Evolutionary conservation across 352 stramenopile species (phyloP), one percentile per base, ranked within the genome.

Genomic region (Globisporangium camurandrum): DNA sequence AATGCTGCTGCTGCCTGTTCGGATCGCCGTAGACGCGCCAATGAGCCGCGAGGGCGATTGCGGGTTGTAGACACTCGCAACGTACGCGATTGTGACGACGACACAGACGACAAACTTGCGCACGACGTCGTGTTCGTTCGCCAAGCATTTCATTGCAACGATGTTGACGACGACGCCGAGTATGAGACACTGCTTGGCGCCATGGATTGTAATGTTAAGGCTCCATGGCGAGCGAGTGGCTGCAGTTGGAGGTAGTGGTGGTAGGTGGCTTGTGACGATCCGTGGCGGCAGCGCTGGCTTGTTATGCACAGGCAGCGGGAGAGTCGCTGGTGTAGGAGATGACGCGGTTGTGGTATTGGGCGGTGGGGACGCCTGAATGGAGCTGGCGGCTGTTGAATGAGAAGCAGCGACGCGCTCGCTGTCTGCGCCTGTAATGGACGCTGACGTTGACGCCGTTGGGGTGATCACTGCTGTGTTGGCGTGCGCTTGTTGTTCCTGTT

Each of bases 101-200:
- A 84, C 54, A 46, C 75, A 87, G 10, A 89, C 65, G 7, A 77
- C 60, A 8, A 84, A 42, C 48, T 86, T 84, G 45, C 61, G 82
- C 22, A 87, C 26, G n/a, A 85, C 73, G n/a, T n/a, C n/a, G 37
- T 85, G 67, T 61, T 89, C 75, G n/a, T 65, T 66, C 11, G 68
- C 75, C 0, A 87, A 46, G 10, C 68, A 84, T 52, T 79, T 73
- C 33, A 89, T 65, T 4, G 78, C 74, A 42, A 86, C 63, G 12
- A 87, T 87, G 50, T 89, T 89, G 19, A 89, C 56, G 61, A 89
- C 74, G 36, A 89, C 86, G 23, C 78, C 73, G 3, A 85, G 60
- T 51, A 89, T 89, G 26, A 87, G 54, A 42, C 75, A 89, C 49
- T 82, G 73, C 50, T 89, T 84, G 24, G 64, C 75, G 11, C 78